Conservation (phyloP, 2,329 filamentous ascomycete genomes). For the Beauveria brongniartii region DNA sequence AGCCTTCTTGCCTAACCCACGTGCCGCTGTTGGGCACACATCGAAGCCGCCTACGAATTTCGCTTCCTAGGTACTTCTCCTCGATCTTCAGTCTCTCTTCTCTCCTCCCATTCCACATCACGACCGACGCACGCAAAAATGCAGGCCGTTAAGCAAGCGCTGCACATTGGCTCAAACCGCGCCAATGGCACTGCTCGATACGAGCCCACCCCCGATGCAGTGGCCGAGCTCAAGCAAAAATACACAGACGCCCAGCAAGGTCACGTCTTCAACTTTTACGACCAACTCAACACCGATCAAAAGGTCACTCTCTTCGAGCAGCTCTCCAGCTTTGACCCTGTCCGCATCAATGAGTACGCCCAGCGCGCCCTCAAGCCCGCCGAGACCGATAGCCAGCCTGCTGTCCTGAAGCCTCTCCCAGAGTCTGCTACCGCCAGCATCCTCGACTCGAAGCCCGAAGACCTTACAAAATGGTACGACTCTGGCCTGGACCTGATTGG, state of each 20-base stretch:
- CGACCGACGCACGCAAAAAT: constrained; percentile 23
- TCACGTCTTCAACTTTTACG: constrained; percentile 75
- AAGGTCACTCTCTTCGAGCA: constrained; percentile 76
- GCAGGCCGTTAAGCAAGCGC: constrained; percentile 36
- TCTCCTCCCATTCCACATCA: neutral
- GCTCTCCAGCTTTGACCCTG: constrained; percentile 72
- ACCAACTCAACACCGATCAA: constrained; percentile 63
- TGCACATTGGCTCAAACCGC: constrained; percentile 29
- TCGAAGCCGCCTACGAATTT: neutral
- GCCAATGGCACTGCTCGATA: constrained; percentile 24
- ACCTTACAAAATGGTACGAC: constrained; percentile 79
- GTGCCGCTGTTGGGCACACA: neutral
- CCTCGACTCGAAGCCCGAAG: constrained; percentile 72
- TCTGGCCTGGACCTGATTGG: constrained; percentile 72
- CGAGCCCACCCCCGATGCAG: constrained; percentile 56
- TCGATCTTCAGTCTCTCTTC: neutral
- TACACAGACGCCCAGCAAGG: constrained; percentile 70
- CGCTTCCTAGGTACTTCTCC: neutral
- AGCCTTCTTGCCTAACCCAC: constrained; percentile 2
- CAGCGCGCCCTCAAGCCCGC: constrained; percentile 74
- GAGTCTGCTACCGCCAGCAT: constrained; percentile 81
- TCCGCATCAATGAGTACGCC: constrained; percentile 80
- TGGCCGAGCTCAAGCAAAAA: constrained; percentile 62
- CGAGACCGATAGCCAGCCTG: constrained; percentile 47
- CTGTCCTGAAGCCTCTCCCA: constrained; percentile 75